Conservation (phyloP, 2,329 filamentous ascomycete genomes). For the Triangularia setosa region DNA sequence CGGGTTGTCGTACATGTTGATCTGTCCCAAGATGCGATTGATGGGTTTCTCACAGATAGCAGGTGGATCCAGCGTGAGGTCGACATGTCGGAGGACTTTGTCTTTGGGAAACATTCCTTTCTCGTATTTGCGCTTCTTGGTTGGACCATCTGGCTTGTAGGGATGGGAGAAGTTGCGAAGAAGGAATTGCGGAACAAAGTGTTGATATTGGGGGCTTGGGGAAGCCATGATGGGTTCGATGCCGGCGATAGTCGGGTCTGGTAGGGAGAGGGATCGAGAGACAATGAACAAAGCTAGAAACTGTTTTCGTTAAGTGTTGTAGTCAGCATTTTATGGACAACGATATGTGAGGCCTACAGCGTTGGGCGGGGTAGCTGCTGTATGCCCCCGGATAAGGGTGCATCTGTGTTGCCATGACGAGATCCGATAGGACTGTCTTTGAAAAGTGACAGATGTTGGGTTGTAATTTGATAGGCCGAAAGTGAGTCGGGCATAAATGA, state of each 20-base stretch:
- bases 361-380: not conserved
- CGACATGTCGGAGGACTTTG: slow-evolving; percentile 12
- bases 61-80: slow-evolving; percentile 13
- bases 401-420: not conserved
- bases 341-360: not conserved
- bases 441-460: not conserved
- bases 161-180: slow-evolving; percentile 22
- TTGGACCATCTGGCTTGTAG: slow-evolving; percentile 12
- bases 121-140: slow-evolving; percentile 10
- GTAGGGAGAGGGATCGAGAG: no score
- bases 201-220: slow-evolving; percentile 19
- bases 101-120: slow-evolving; percentile 17
- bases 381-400: not conserved
- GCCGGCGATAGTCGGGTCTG: not conserved
- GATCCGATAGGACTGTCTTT: not conserved
- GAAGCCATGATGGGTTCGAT: not conserved
- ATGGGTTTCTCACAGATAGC: slow-evolving; percentile 20
- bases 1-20: slow-evolving; percentile 24
- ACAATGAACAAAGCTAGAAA: not conserved
- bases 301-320: not conserved
- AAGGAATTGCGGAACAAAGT: slow-evolving; percentile 23
- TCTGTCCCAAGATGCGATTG: slow-evolving; percentile 20
- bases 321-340: not conserved
- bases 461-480: not conserved
- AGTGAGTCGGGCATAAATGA: not conserved